Conservation (phyloP, 306 rosid genomes). For the Cajanus cajan region DNA sequence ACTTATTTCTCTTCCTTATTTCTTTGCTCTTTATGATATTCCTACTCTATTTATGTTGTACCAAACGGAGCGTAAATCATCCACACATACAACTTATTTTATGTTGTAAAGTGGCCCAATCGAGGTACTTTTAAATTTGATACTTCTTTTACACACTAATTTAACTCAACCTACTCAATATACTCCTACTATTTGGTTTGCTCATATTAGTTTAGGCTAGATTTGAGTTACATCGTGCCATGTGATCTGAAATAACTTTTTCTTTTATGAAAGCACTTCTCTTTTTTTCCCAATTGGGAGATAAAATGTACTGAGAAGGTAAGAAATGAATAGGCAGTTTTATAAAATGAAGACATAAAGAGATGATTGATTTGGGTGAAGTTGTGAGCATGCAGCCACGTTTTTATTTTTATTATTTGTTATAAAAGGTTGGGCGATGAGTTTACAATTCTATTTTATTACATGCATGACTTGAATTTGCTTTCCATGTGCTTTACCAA, state of each 20-base stretch:
- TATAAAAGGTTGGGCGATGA: not conserved
- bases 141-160: not conserved
- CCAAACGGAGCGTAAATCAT: too few relatives aligned
- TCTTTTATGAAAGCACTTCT: not conserved
- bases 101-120: constrained; percentile 10
- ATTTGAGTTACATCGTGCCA: not conserved
- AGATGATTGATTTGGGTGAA: not conserved
- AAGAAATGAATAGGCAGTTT: not conserved
- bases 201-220: not conserved
- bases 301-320: not conserved
- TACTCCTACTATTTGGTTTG: not conserved
- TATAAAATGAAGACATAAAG: not conserved
- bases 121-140: not conserved
- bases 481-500: constrained; percentile 1
- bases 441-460: not conserved
- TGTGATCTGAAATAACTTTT: not conserved
- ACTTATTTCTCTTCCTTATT: too few relatives aligned
- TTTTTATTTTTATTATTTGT: too few relatives aligned
- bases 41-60: too few relatives aligned
- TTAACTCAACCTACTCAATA: not conserved
- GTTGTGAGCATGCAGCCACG: not conserved
- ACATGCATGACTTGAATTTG: not conserved
- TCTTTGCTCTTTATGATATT: too few relatives aligned
- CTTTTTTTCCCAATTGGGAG: not conserved
- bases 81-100: not conserved